Base-by-base conservation (phyloP, 83 land plant species). In the Picea abies region DNA sequence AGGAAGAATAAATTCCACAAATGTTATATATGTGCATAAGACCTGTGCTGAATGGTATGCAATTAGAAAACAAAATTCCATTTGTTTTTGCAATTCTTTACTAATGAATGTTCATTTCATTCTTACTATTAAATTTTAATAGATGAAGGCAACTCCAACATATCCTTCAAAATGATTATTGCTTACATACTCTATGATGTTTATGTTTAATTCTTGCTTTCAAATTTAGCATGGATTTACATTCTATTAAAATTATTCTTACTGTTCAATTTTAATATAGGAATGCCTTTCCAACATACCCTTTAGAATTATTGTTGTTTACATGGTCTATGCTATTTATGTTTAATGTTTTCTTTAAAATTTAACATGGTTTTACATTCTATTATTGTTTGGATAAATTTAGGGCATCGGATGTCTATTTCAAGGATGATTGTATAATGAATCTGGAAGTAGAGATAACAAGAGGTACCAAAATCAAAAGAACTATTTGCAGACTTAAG, bases 391-490 rank as follows among this genome's bases (percentile, higher is more conserved):
- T 61, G 39, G 63, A 41, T 4, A 22, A 63, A 52, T 85, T 63
- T 86, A 95, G 97, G 97, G 91, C 97, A 60, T 94, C 97, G 0
- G 87, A 87, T 83, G 91, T 86, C 2, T 95, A 88, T 76, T 93
- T 82, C 87, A 82, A 14, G 20, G 95, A 75, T 49, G 93, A 91
- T 15, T 65, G 25, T 79, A 84, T 88, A 1, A 86, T 81, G 79
- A 93, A 93, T 83, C 81, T 95, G 61, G 84, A 87, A 64, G 64
- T 67, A 10, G 97, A 95, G 84, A 20, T 88, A 60, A 81, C 85
- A 22, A 88, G 97, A 84, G 89, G 94, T 84, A 35, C 83, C 25
- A 90, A 93, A 85, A 83, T 95, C 76, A 91, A 89, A 79, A 93
- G 97, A 80, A 82, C 76, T 65, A 56, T 68, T 10, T 95, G 94